Percentiles rank a stretch among this genome's conserved stretches.
Evolutionary conservation across 805 yeast species (phyloP).

Genomic region (Schizosaccharomyces japonicus): DNA sequence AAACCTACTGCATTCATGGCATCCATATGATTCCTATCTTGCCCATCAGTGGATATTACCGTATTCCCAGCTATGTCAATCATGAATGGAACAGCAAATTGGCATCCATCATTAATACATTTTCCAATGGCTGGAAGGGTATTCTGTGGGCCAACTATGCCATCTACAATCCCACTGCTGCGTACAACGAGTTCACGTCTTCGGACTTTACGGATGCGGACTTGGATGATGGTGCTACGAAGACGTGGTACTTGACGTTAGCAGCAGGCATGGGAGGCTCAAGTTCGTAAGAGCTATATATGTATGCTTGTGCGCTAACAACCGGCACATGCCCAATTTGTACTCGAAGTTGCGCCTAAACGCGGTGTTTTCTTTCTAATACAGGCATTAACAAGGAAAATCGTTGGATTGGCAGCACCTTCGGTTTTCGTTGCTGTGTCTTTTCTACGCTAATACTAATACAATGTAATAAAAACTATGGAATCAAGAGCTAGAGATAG

Average conservation of each 20-base stretch:
- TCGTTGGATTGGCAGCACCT: too few relatives aligned
- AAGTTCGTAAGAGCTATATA: not conserved
- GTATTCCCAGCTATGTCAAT: slow-evolving; percentile 26
- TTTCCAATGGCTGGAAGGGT: slow-evolving; percentile 41
- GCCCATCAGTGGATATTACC: slow-evolving; percentile 32
- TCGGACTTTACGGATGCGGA: slow-evolving; percentile 27
- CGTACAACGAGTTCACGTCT: slow-evolving; percentile 39
- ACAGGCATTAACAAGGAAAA: too few relatives aligned
- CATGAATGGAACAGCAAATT: slow-evolving; percentile 37
- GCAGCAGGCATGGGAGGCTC: slow-evolving; percentile 21
- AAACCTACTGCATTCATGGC: slow-evolving; percentile 45
- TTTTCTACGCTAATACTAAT: too few relatives aligned
- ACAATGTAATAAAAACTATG: too few relatives aligned
- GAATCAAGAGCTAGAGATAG: too few relatives aligned
- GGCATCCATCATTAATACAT: slow-evolving; percentile 19
- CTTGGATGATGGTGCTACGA: slow-evolving; percentile 66
- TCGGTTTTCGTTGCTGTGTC: too few relatives aligned
- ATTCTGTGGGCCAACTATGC: slow-evolving; percentile 51
- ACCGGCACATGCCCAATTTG: too few relatives aligned
- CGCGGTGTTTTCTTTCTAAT: too few relatives aligned
- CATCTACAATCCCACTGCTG: slow-evolving; percentile 36
- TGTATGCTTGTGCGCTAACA: too few relatives aligned
- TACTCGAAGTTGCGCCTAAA: too few relatives aligned
- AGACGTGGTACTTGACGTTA: slow-evolving; percentile 67
- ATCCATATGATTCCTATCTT: slow-evolving; percentile 58